These are phyloP conservation scores for Aspergillus melleus DNA, from an alignment of 2,329 filamentous ascomycete species.

Conservation along the genomic window DNA sequence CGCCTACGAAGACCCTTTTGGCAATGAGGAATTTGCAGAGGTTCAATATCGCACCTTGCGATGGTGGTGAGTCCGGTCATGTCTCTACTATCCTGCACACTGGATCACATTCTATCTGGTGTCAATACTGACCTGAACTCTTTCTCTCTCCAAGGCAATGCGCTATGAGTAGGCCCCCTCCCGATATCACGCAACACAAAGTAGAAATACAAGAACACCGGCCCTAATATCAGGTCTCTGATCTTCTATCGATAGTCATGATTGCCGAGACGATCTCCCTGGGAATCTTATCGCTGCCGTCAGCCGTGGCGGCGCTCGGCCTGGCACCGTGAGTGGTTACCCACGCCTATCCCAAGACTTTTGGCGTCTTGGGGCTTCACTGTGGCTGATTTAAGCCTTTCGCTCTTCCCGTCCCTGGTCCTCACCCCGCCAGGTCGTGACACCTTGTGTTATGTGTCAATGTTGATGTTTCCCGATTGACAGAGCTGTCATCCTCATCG, in stretches of 20 bases:
- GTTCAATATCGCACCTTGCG: conserved; percentile 51
- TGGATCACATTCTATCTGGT: too few species aligned
- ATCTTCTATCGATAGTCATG: conserved; percentile 42
- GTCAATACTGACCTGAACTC: too few species aligned
- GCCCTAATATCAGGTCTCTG: neutral
- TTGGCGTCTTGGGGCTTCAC: neutral
- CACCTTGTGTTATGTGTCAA: neutral
- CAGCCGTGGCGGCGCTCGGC: conserved; percentile 51
- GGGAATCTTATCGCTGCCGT: conserved; percentile 55
- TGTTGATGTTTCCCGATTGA: neutral
- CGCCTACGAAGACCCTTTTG: conserved; percentile 29
- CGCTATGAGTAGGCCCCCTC: conserved; percentile 33
- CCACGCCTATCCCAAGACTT: neutral
- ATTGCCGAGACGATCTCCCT: conserved; percentile 58
- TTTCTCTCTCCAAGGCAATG: conserved; percentile 31
- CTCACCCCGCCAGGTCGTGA: neutral
- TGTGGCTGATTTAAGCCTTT: neutral
- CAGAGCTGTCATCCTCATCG: conserved; percentile 42
- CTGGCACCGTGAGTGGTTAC: conserved; percentile 45
- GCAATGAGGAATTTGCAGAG: conserved; percentile 35
- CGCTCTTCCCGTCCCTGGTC: too few species aligned
- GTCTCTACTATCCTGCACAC: too few species aligned
- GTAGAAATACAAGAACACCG: neutral
- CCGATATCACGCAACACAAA: neutral
- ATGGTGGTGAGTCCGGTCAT: conserved; percentile 34